Evolutionary conservation across 768 basidiomycete species (phyloP).

Genomic region (Kwoniella sp.): DNA sequence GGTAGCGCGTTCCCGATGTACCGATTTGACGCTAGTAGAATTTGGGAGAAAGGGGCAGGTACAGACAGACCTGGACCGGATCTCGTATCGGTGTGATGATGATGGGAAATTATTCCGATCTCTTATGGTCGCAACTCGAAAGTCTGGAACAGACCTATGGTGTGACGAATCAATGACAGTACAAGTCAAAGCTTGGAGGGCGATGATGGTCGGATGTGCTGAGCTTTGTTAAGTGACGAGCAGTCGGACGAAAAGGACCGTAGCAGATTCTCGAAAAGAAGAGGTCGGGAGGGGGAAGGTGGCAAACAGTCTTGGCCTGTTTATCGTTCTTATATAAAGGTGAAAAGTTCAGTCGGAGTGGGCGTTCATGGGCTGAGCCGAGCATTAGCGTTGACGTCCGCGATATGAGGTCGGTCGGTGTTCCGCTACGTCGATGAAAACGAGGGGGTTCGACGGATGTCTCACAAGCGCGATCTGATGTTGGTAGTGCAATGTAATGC

Average conservation of each 20-base stretch:
- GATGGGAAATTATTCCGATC: not conserved
- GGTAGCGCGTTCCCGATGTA: not conserved
- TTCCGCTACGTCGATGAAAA: not conserved
- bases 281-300: not conserved
- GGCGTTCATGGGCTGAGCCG: not conserved
- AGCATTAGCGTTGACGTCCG: not conserved
- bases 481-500: no score
- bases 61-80: no score
- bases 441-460: not conserved
- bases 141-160: not conserved
- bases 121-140: not conserved
- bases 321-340: not conserved
- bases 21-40: slow-evolving; percentile 1
- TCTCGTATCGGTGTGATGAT: not conserved
- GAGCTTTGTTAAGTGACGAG: not conserved
- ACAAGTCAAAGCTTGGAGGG: no score
- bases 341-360: not conserved
- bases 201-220: not conserved
- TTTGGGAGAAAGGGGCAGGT: no score
- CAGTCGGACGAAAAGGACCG: not conserved
- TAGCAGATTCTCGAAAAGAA: not conserved
- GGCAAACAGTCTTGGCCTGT: not conserved
- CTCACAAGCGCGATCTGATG: not conserved
- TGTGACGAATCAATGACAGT: no score
- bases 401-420: not conserved